Evolutionary conservation across 2,329 filamentous ascomycete species (phyloP).

Genomic region (Exophiala xenobiotica): DNA sequence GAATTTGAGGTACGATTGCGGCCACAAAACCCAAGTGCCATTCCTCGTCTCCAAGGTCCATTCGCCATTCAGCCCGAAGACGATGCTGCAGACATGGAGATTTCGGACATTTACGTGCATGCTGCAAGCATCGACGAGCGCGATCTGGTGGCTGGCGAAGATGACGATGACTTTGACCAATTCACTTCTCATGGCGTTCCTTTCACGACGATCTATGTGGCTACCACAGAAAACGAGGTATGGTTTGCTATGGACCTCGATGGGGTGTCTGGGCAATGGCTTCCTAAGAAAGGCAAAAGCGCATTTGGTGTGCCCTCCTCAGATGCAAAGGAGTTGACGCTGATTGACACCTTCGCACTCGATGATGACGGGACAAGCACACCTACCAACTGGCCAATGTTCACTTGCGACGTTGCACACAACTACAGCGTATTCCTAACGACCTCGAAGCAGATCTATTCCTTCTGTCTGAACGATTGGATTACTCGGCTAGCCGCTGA

Average conservation of each 20-base stretch:
- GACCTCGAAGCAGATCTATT: conserved; percentile 53
- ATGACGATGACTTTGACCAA: conserved; percentile 42
- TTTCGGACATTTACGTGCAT: conserved; percentile 61
- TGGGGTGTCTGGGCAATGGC: conserved; percentile 63
- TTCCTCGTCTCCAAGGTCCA: conserved; percentile 63
- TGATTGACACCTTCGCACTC: conserved; percentile 48
- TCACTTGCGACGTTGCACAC: conserved; percentile 56
- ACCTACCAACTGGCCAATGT: conserved; percentile 50
- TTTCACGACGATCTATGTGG: conserved; percentile 57
- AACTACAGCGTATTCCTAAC: conserved; percentile 62
- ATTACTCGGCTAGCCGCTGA: conserved; percentile 57
- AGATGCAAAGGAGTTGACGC: conserved; percentile 44
- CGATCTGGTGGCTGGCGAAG: conserved; percentile 53
- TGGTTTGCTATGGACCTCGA: conserved; percentile 62
- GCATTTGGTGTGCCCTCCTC: conserved; percentile 43
- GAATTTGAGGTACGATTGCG: conserved; percentile 57
- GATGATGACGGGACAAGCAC: conserved; percentile 24
- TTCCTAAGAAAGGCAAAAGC: conserved; percentile 49
- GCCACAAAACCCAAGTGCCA: conserved; percentile 53
- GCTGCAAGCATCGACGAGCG: conserved; percentile 53
- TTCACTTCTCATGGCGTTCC: conserved; percentile 50
- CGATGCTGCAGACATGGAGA: conserved; percentile 53
- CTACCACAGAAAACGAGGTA: conserved; percentile 55
- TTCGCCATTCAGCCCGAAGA: conserved; percentile 55
- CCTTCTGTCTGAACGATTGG: conserved; percentile 58